Evolutionary conservation across 768 basidiomycete genomes (phyloP).

Genomic region (Lepiota subincarnata): DNA sequence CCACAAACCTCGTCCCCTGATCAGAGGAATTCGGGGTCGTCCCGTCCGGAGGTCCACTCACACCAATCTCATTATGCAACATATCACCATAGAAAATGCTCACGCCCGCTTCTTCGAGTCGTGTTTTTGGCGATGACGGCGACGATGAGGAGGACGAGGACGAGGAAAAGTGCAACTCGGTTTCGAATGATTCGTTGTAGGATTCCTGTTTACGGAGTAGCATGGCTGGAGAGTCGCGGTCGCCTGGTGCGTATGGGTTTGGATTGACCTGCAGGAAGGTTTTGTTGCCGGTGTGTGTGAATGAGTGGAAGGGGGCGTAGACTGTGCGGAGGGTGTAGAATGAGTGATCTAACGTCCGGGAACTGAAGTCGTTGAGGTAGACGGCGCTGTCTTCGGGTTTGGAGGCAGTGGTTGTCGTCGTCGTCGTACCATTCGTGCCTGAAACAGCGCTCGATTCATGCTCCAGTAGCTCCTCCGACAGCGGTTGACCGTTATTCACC

Average conservation of each 20-base stretch:
- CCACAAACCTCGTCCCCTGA: constrained; percentile 19
- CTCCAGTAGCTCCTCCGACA: constrained; percentile 12
- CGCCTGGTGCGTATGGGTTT: constrained; percentile 34
- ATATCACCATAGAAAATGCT: constrained; percentile 32
- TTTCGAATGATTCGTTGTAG: constrained; percentile 35
- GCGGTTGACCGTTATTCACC: constrained; percentile 28
- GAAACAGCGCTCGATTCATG: neutral
- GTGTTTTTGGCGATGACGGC: constrained; percentile 8
- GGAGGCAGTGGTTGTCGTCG: neutral
- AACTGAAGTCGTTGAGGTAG: constrained; percentile 27
- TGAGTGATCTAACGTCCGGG: constrained; percentile 22
- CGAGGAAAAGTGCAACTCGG: constrained; percentile 28
- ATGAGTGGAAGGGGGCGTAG: constrained; percentile 32
- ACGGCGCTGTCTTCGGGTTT: neutral
- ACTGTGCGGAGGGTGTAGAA: constrained; percentile 38
- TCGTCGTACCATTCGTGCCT: neutral
- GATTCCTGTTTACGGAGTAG: constrained; percentile 34
- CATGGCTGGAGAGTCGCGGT: constrained; percentile 33
- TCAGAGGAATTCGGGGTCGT: neutral
- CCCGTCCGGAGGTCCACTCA: constrained; percentile 22
- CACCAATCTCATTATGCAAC: constrained; percentile 34
- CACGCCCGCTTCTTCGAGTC: constrained; percentile 34
- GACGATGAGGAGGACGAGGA: constrained; percentile 8
- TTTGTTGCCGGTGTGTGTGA: constrained; percentile 14
- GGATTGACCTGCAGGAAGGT: constrained; percentile 28